These are phyloP conservation scores for Alternaria hordeiaustralica DNA, from an alignment of 2,329 filamentous ascomycete species.

Conservation along the genomic window DNA sequence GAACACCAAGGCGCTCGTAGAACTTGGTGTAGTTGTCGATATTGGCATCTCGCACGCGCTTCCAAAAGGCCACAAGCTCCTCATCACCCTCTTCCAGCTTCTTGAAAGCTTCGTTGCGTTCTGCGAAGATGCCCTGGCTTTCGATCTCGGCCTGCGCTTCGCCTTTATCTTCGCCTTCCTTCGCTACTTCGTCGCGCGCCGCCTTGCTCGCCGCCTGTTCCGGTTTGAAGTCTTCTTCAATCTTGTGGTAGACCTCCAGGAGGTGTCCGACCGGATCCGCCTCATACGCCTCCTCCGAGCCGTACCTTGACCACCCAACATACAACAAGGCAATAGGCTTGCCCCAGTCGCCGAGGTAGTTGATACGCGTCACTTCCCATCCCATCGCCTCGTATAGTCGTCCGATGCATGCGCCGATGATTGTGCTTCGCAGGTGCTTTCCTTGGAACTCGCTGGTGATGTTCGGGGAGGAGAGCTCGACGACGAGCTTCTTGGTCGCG, in stretches of 20 bases:
- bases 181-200: slow-evolving; percentile 57
- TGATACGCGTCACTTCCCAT: slow-evolving; percentile 68
- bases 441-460: slow-evolving; percentile 75
- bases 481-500: slow-evolving; percentile 63
- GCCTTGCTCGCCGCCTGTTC: slow-evolving; percentile 62
- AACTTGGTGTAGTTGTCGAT: slow-evolving; percentile 72
- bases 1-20: slow-evolving; percentile 73
- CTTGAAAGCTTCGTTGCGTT: slow-evolving; percentile 65
- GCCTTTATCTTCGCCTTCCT: slow-evolving; percentile 58
- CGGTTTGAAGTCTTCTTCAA: slow-evolving; percentile 66
- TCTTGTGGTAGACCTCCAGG: slow-evolving; percentile 72
- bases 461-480: slow-evolving; percentile 79
- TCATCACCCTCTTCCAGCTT: slow-evolving; percentile 73
- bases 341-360: slow-evolving; percentile 74
- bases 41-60: slow-evolving; percentile 69
- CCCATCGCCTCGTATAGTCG: slow-evolving; percentile 66
- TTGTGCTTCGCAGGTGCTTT: slow-evolving; percentile 70
- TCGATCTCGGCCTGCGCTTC: slow-evolving; percentile 39
- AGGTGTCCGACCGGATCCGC: slow-evolving; percentile 74
- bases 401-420: slow-evolving; percentile 68
- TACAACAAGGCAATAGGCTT: slow-evolving; percentile 68
- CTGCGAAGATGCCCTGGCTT: slow-evolving; percentile 38
- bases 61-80: slow-evolving; percentile 67
- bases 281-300: slow-evolving; percentile 67
- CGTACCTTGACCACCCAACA: slow-evolving; percentile 70